These are phyloP conservation scores for Cyberlindnera samutprakarnensis DNA, from an alignment of 805 yeast species.

Conservation along the genomic window DNA sequence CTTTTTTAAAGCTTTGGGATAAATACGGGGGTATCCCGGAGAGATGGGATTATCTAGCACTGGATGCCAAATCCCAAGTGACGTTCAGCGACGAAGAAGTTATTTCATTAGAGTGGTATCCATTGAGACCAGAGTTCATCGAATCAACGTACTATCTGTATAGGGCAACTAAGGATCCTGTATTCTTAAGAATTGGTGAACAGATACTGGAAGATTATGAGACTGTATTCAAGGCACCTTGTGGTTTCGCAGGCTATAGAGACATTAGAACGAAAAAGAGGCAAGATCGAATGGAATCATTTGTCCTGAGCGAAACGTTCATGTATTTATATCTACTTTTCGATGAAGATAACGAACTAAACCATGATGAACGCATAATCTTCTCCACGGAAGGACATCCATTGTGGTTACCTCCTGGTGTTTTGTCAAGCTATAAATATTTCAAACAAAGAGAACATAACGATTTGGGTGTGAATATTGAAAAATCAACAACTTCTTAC, in stretches of 20 bases:
- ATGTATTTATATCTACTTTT: constrained; percentile 77
- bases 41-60: constrained; percentile 53
- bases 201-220: constrained; percentile 50
- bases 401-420: constrained; percentile 51
- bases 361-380: constrained; percentile 32
- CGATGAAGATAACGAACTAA: constrained; percentile 54
- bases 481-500: not conserved
- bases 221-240: constrained; percentile 43
- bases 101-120: constrained; percentile 78
- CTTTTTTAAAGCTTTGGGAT: constrained; percentile 73
- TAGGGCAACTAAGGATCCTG: constrained; percentile 79
- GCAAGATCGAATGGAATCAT: constrained; percentile 87
- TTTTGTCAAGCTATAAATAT: constrained; percentile 22
- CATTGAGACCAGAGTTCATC: constrained; percentile 84
- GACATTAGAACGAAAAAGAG: constrained; percentile 53
- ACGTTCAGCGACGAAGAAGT: constrained; percentile 23
- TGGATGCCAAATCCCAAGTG: constrained; percentile 1
- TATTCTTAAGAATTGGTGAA: constrained; percentile 71
- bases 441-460: not conserved
- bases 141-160: constrained; percentile 83
- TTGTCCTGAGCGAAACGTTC: constrained; percentile 80
- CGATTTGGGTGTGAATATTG: not conserved
- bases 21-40: constrained; percentile 80
- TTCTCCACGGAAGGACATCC: constrained; percentile 93
- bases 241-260: constrained; percentile 79